phyloP scores from a whole-genome alignment of 139 green algal genomes.

The Auxenochlorella protothecoides region DNA sequence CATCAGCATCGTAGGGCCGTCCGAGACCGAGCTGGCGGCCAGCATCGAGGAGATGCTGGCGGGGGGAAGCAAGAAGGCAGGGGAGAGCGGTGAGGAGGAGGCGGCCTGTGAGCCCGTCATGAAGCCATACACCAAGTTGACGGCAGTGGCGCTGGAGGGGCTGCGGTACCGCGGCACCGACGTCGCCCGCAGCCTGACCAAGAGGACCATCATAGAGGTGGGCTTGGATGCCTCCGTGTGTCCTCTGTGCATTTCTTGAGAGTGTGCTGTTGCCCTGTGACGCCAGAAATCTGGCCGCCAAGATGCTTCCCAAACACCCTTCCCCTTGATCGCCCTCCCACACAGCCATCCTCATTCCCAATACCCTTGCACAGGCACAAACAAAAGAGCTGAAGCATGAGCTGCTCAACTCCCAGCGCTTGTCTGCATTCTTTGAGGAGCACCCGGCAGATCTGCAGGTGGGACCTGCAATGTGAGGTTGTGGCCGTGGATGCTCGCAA shows the following conservation, averaged over 20 bases:
- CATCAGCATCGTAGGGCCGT: constrained; percentile 44
- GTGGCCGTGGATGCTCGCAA: too few relatives aligned
- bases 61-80: not conserved
- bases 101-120: constrained; percentile 12
- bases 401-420: constrained; percentile 76
- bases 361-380: constrained; percentile 26
- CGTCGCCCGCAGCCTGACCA: constrained; percentile 64
- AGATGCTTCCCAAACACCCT: too few relatives aligned
- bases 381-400: constrained; percentile 79
- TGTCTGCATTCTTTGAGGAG: constrained; percentile 79
- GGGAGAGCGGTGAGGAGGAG: not conserved
- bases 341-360: not conserved
- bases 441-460: constrained; percentile 44
- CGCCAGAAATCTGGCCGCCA: too few relatives aligned
- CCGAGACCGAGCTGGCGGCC: constrained; percentile 7
- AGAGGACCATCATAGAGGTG: constrained; percentile 60
- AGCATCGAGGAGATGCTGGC: constrained; percentile 16
- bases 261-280: too few relatives aligned
- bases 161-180: constrained; percentile 77
- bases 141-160: constrained; percentile 34
- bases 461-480: too few relatives aligned
- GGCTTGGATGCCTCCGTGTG: constrained; percentile 1
- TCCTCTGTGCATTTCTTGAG: not conserved
- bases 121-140: constrained; percentile 40
- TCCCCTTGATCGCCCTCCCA: not conserved